Evolutionary conservation across 2,329 filamentous ascomycete species (phyloP).

Genomic region (Fusarium musae): DNA sequence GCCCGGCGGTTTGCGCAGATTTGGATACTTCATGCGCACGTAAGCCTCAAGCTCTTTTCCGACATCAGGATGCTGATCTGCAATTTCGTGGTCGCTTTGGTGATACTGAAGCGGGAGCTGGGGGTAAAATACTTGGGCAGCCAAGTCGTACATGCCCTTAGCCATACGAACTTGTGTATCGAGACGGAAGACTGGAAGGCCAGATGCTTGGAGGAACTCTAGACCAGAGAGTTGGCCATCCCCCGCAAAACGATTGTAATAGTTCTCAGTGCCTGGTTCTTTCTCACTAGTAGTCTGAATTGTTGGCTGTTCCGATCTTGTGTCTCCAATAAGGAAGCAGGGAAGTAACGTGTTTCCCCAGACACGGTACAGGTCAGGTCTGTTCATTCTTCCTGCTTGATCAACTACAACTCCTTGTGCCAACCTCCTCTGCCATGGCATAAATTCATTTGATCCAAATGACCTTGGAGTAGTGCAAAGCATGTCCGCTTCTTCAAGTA

Average conservation of each 20-base stretch:
- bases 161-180: conserved; percentile 38
- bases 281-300: background rate
- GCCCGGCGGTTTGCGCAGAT: rapidly evolving
- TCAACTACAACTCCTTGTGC: conserved; percentile 30
- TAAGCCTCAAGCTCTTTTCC: background rate
- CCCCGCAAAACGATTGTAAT: conserved; percentile 6
- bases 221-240: conserved; percentile 21
- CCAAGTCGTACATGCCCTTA: conserved; percentile 28
- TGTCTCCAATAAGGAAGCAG: conserved; percentile 37
- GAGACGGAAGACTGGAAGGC: conserved; percentile 30
- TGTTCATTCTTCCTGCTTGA: conserved; percentile 36
- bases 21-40: background rate
- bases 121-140: background rate
- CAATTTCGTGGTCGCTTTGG: rapidly evolving
- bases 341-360: conserved; percentile 40
- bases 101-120: background rate
- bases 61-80: rapidly evolving
- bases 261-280: background rate
- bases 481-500: background rate
- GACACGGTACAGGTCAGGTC: conserved; percentile 28
- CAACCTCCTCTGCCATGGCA: background rate
- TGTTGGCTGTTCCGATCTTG: conserved; percentile 18
- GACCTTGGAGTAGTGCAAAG: too few relatives aligned
- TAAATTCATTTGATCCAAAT: too few relatives aligned
- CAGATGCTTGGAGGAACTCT: background rate